A percentile compares a stretch with the other conserved stretches of the same genome.
Evolutionary conservation across 2,329 filamentous ascomycete genomes (phyloP).

Genomic region (Pseudocercospora cruenta): DNA sequence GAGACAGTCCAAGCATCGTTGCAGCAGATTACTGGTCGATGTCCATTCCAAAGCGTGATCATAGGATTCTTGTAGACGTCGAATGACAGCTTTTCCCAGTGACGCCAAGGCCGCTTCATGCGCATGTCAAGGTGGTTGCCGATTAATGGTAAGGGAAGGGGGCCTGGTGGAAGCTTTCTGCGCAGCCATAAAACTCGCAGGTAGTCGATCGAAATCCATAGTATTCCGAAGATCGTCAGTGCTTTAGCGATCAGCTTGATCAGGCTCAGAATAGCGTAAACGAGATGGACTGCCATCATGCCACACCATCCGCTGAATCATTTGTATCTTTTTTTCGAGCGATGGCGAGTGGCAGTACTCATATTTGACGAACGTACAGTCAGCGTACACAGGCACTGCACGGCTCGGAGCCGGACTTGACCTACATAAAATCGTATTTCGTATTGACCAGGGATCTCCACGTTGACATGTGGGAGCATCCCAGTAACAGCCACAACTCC

Average conservation of each 20-base stretch:
- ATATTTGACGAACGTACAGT: background rate
- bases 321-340: background rate
- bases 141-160: constrained; percentile 25
- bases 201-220: constrained; percentile 8
- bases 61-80: constrained; percentile 19
- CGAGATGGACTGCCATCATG: background rate
- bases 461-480: background rate
- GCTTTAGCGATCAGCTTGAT: background rate
- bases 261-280: background rate
- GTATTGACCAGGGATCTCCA: background rate
- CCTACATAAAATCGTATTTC: background rate
- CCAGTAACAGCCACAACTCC: background rate
- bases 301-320: background rate
- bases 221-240: background rate
- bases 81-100: constrained; percentile 21
- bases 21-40: constrained; percentile 20
- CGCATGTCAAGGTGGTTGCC: constrained; percentile 26
- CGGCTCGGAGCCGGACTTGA: background rate
- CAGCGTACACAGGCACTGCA: background rate
- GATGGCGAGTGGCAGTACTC: background rate
- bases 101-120: constrained; percentile 21
- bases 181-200: constrained; percentile 8
- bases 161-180: constrained; percentile 17
- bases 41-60: constrained; percentile 25
- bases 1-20: constrained; percentile 37